Base-by-base conservation (phyloP, 1,284 basidiomycete genomes). In the Puccinia triticina region DNA sequence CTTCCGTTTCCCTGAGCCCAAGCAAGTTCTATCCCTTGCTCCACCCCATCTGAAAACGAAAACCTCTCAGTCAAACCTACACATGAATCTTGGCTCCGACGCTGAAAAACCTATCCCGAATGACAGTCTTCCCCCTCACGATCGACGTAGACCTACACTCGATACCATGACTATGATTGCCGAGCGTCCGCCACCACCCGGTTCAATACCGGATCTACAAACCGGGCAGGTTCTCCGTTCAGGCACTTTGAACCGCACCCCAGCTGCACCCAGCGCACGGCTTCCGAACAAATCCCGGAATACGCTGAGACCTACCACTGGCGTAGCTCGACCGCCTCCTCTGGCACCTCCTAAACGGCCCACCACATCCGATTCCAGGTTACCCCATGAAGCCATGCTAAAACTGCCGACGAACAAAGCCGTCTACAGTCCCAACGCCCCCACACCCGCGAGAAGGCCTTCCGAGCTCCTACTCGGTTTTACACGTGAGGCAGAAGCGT, bases 131-230 rank as follows among this genome's bases (percentile, higher is more conserved):
- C 18, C 29, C 1, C 29, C 40, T 50, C 69, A 48, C 46, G 29
- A 50, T 72, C 69, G 69, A 14, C 67, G 46, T 48, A 43, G 67
- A 50, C 67, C 67, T 10, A 46, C 67, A 26, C 40, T 71, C 16
- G 67, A 71, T 71, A 34, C 43, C 37, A 71, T 71, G 69, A 37
- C 43, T 48, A 46, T 72, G 46, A 72, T 72, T 43, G 69, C 37
- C 48, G 46, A 50, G 48, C 71, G 48, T 55, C 43, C 69, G 12
- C 71, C 40, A 3, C 71, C 48, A 40, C 71, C 71, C 1, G 69
- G 69, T 48, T 73, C 50, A 5, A 55, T 73, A 32, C 48, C 48
- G 18, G 71, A 73, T 11, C 10, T 26, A 26, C 46, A 73, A 37
- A 37, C 7, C 32, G 48, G 66, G 7, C 66, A 14, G 18, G 23